Evolutionary conservation across 805 yeast species (phyloP), one percentile per base, ranked within the genome.

Genomic region (Suhomyces vadensis): DNA sequence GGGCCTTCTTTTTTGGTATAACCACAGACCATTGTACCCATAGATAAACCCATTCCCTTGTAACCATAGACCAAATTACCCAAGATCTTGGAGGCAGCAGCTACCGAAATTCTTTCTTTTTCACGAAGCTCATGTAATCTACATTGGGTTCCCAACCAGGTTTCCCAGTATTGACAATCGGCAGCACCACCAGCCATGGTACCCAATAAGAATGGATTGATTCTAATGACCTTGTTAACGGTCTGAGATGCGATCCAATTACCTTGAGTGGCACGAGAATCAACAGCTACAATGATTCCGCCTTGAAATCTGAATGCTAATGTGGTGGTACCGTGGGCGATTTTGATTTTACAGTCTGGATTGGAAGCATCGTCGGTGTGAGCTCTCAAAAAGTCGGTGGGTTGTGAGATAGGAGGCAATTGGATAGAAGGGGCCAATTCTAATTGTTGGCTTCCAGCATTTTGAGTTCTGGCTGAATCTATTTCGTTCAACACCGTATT

Each of bases 151-250:
- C 99, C 99, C 48, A 94, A 78, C 98, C 98, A 94, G 27, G 97
- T 88, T 71, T 94, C 98, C 99, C 99, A 94, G 69, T 77, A 94
- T 67, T 94, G 99, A 76, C 99, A 94, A 71, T 94, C 99, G 24
- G 98, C 98, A 39, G 99, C 99, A 74, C 98, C 98, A 71, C 99
- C 99, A 25, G 99, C 99, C 97, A 94, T 83, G 16, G 99, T 94
- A 53, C 99, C 99, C 57, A 94, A 77, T 52, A 94, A 71, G 65
- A 87, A 86, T 42, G 97, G 97, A 67, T 94, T 94, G 70, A 94
- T 94, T 67, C 92, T 92, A 58, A 94, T 90, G 44, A 94, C 99
- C 69, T 94, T 94, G 69, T 92, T 92, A 51, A 94, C 99, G 2
- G 97, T 90, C 65, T 91, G 97, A 11, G 97, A 90, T 16, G 97